Percentiles rank a stretch among this genome's conserved stretches.
Evolutionary conservation across 352 stramenopile species (phyloP).

Genomic region (Phytophthora cryptogea): DNA sequence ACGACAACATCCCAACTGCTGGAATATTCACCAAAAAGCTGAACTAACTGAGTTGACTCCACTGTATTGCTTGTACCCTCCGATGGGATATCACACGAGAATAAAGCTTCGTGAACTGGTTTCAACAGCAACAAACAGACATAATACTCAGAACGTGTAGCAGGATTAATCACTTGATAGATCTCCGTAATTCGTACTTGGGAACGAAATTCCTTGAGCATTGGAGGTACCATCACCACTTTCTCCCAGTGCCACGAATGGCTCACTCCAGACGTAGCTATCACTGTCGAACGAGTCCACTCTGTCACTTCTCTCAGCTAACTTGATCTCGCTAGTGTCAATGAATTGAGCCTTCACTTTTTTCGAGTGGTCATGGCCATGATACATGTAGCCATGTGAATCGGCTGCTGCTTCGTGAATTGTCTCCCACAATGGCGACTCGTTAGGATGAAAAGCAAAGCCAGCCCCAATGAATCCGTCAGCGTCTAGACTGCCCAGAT

Average conservation of each 20-base stretch:
- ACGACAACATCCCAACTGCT: constrained; percentile 62
- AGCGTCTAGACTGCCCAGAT: constrained; percentile 49
- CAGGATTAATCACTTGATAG: neutral
- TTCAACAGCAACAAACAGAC: neutral
- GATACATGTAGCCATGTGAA: constrained; percentile 30
- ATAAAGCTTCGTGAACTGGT: constrained; percentile 50
- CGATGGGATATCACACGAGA: constrained; percentile 20
- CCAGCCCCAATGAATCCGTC: constrained; percentile 64
- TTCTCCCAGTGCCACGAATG: constrained; percentile 42
- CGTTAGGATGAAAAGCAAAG: constrained; percentile 36
- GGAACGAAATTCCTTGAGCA: constrained; percentile 57
- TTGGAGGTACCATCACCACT: constrained; percentile 27
- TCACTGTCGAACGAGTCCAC: constrained; percentile 11
- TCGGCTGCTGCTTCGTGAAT: constrained; percentile 15
- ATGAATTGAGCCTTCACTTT: neutral
- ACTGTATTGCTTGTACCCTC: neutral
- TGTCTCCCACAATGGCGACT: constrained; percentile 50
- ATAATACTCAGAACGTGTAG: no score
- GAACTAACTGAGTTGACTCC: constrained; percentile 2
- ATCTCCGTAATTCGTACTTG: constrained; percentile 33
- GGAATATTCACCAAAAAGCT: constrained; percentile 58
- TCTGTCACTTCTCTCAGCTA: constrained; percentile 7
- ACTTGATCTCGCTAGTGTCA: constrained; percentile 7
- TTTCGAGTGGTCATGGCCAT: constrained; percentile 9
- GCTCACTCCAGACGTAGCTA: constrained; percentile 56